These are phyloP conservation scores for Apiotrichum gracile DNA, from an alignment of 1,284 basidiomycete species.

Conservation along the genomic window DNA sequence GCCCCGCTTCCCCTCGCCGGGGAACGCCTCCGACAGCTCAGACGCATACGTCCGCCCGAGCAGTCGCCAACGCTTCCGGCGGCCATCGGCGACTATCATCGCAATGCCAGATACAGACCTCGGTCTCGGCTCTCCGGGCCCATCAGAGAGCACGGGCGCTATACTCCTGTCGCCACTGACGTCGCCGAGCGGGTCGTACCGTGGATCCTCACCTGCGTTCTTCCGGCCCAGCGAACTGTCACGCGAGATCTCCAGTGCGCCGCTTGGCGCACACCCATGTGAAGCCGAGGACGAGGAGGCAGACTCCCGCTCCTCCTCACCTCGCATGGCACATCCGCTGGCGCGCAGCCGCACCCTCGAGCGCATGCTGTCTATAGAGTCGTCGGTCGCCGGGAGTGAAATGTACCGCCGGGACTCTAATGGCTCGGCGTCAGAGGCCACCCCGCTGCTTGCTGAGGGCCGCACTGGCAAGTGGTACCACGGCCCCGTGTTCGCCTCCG, in stretches of 20 bases:
- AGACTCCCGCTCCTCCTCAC: not conserved
- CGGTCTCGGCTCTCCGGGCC: not conserved
- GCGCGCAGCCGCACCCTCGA: not conserved
- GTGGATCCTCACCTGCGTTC: not conserved
- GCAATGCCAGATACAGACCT: not conserved
- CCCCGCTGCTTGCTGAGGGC: constrained; percentile 1
- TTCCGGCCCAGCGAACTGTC: not conserved
- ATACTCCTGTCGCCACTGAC: not conserved
- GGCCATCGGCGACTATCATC: not conserved
- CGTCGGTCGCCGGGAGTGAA: not conserved
- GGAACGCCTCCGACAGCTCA: too few species aligned
- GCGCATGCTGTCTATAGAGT: not conserved
- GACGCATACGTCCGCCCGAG: not conserved
- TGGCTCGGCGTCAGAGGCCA: not conserved
- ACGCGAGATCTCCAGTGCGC: not conserved
- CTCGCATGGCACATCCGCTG: not conserved
- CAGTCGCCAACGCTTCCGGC: not conserved
- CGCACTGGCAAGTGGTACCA: constrained; percentile 30
- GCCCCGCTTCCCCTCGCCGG: too few species aligned
- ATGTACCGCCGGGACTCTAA: not conserved
- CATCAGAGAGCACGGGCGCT: not conserved
- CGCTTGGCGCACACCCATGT: constrained; percentile 8
- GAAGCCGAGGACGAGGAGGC: constrained; percentile 1
- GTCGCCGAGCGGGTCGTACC: not conserved
- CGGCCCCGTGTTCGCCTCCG: constrained; percentile 65